Evolutionary conservation across 495 filamentous ascomycete species (phyloP).

Genomic region (Cercophora sp.): DNA sequence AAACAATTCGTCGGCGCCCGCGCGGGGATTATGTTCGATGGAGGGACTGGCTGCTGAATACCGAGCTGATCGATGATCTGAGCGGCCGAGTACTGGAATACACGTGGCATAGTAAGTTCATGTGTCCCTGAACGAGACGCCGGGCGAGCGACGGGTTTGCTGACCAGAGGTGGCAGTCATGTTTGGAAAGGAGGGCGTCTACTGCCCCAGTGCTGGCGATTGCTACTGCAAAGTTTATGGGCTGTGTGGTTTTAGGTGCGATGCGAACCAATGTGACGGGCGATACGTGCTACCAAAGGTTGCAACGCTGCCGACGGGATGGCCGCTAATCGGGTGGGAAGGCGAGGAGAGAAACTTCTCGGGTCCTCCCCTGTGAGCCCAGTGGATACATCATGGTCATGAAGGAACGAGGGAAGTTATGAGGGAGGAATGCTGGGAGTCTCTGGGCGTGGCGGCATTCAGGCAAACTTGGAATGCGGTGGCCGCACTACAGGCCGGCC

Average conservation of each 20-base stretch:
- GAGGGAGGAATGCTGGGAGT: neutral
- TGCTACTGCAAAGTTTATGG: conserved; percentile 67
- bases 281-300: conserved; percentile 31
- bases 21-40: conserved; percentile 52
- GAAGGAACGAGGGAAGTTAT: neutral
- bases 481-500: too few relatives aligned
- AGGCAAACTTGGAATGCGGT: too few relatives aligned
- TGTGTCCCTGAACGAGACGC: too few relatives aligned
- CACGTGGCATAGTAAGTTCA: too few relatives aligned
- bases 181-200: conserved; percentile 42
- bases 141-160: too few relatives aligned
- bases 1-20: conserved; percentile 46
- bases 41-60: conserved; percentile 58
- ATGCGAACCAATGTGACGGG: conserved; percentile 23
- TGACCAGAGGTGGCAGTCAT: too few relatives aligned
- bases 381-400: too few relatives aligned
- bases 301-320: conserved; percentile 30
- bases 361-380: conserved; percentile 6
- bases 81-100: conserved; percentile 68
- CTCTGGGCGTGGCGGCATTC: too few relatives aligned
- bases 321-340: conserved; percentile 34
- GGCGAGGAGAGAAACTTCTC: conserved; percentile 26
- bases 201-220: conserved; percentile 53
- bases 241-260: conserved; percentile 46
- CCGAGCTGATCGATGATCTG: conserved; percentile 51